phyloP scores from a whole-genome alignment of 1,139 yeast genomes.

The Yamadazyma trypodendri region DNA sequence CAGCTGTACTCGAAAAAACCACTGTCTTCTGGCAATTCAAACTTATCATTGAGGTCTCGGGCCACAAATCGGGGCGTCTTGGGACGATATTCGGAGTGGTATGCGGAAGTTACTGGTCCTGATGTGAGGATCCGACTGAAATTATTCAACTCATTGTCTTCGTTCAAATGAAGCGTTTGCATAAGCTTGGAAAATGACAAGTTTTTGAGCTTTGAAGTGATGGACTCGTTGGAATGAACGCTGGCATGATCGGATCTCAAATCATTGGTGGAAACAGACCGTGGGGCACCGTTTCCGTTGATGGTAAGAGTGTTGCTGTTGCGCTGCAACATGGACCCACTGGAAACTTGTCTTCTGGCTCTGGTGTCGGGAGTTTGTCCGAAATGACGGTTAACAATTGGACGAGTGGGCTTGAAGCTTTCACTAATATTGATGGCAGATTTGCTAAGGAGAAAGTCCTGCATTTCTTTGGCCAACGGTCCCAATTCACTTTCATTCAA shows the following conservation, averaged over 20 bases:
- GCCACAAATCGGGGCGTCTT: conserved; percentile 51
- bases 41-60: conserved; percentile 30
- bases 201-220: conserved; percentile 37
- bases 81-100: conserved; percentile 52
- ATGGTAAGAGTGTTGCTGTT: conserved; percentile 28
- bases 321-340: conserved; percentile 31
- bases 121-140: conserved; percentile 37
- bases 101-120: conserved; percentile 45
- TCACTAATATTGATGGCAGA: conserved; percentile 43
- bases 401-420: conserved; percentile 36
- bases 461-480: conserved; percentile 63
- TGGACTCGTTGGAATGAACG: conserved; percentile 30
- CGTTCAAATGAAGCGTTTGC: conserved; percentile 42
- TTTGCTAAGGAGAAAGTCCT: conserved; percentile 58
- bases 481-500: conserved; percentile 69
- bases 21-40: conserved; percentile 61
- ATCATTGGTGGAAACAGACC: conserved; percentile 35
- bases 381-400: conserved; percentile 30
- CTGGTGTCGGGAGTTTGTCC: conserved; percentile 7
- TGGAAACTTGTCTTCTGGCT: conserved; percentile 32
- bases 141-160: conserved; percentile 39
- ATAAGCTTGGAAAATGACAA: conserved; percentile 45
- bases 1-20: conserved; percentile 84
- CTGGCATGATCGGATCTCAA: conserved; percentile 13
- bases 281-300: conserved; percentile 24